phyloP scores from a whole-genome alignment of 1,284 basidiomycete genomes.

The Boletus semigastroideus region DNA sequence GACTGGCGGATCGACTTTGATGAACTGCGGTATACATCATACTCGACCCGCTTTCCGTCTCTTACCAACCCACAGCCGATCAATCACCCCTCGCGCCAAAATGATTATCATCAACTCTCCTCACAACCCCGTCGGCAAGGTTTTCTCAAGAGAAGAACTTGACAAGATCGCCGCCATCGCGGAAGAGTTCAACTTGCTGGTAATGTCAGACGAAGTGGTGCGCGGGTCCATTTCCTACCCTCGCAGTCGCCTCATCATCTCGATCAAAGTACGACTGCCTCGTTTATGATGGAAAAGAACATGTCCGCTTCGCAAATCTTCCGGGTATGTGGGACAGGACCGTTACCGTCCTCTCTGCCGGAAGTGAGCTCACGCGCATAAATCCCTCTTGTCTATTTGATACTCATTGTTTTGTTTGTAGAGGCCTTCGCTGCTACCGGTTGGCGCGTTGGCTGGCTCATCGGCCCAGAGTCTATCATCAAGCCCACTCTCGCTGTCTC shows the following conservation, averaged over 20 bases:
- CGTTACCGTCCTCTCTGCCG: constrained; percentile 79
- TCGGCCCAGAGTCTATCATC: constrained; percentile 85
- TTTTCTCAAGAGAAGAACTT: constrained; percentile 85
- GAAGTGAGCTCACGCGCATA: constrained; percentile 50
- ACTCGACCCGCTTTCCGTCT: neutral
- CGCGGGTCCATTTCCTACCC: constrained; percentile 37
- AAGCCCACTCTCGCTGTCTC: constrained; percentile 85
- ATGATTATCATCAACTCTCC: constrained; percentile 95
- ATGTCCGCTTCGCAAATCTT: constrained; percentile 87
- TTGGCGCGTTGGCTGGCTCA: constrained; percentile 97
- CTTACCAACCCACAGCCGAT: constrained; percentile 46
- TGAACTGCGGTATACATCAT: constrained; percentile 62
- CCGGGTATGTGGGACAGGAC: constrained; percentile 99
- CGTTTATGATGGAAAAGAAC: constrained; percentile 85
- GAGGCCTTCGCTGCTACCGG: constrained; percentile 98
- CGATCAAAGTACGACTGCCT: constrained; percentile 84
- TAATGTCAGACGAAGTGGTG: constrained; percentile 96
- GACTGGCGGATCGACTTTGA: constrained; percentile 89
- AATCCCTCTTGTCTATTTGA: neutral
- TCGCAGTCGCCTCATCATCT: constrained; percentile 1
- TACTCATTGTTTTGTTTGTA: constrained; percentile 29
- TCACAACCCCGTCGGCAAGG: constrained; percentile 95
- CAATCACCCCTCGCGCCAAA: constrained; percentile 86
- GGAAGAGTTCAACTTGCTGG: constrained; percentile 89
- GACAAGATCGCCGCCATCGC: constrained; percentile 83